Conservation (phyloP, 176 grass and related monocot species). For the Tillandsia leiboldiana region DNA sequence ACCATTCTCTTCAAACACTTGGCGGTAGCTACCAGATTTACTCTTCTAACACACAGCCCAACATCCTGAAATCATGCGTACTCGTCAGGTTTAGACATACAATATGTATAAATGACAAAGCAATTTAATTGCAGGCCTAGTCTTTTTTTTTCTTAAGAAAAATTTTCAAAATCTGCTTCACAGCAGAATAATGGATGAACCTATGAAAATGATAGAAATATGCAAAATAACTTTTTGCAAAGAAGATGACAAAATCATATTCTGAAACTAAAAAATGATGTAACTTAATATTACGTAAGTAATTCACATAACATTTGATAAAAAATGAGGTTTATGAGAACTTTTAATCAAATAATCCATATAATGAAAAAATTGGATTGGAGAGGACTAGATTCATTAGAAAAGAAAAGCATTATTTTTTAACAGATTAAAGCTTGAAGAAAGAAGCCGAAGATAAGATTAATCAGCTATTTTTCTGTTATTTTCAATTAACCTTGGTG, state of each 20-base stretch:
- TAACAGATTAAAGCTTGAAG: no score
- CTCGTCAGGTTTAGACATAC: neutral
- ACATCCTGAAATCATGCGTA: slow-evolving; percentile 58
- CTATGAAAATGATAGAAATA: no score
- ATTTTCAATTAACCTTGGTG: neutral
- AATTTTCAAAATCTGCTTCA: no score
- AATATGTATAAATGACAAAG: neutral
- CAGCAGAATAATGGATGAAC: no score
- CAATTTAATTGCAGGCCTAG: neutral
- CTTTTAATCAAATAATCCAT: neutral
- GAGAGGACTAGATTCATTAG: neutral
- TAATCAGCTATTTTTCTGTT: neutral
- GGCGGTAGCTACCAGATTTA: slow-evolving; percentile 74
- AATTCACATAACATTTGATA: no score
- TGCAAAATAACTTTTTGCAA: no score
- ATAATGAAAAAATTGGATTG: neutral
- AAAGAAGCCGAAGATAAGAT: neutral
- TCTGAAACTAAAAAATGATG: no score
- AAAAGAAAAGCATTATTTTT: no score
- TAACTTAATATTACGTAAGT: no score
- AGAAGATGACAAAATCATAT: no score
- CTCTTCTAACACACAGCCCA: slow-evolving; percentile 83
- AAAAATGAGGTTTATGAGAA: no score
- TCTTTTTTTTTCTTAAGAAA: neutral
- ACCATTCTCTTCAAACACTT: slow-evolving; percentile 72